Conservation (phyloP, 805 yeast genomes). For the Yamadazyma scolyti region DNA sequence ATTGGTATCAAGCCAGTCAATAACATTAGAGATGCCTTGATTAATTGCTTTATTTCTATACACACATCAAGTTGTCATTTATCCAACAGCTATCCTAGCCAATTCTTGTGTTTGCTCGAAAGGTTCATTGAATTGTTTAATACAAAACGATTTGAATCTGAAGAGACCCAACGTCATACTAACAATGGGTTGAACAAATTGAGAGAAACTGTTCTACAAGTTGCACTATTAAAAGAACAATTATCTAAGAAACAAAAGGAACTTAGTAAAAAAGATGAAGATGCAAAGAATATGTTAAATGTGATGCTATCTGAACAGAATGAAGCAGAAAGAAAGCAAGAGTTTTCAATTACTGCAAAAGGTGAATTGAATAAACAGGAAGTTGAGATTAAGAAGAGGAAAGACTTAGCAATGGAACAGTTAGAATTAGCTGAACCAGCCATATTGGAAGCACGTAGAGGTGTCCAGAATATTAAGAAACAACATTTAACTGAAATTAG, state of each 20-base stretch:
- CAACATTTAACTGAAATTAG: conserved; percentile 87
- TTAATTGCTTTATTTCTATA: conserved; percentile 43
- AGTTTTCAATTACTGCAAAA: conserved; percentile 76
- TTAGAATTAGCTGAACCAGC: conserved; percentile 82
- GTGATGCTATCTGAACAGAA: conserved; percentile 81
- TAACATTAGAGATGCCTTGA: conserved; percentile 42
- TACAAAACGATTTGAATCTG: conserved; percentile 46
- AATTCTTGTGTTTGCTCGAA: conserved; percentile 6
- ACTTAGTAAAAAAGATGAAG: conserved; percentile 54
- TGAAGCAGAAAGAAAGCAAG: conserved; percentile 88
- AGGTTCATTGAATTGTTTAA: conserved; percentile 40
- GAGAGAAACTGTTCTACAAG: conserved; percentile 72
- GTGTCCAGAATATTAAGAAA: conserved; percentile 90
- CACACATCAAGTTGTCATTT: conserved; percentile 26
- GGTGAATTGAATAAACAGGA: conserved; percentile 68
- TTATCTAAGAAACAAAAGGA: conserved; percentile 51
- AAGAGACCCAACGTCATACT: conserved; percentile 67
- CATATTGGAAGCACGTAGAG: conserved; percentile 75
- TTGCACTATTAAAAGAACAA: conserved; percentile 52
- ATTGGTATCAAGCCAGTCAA: conserved; percentile 3
- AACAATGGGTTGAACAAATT: conserved; percentile 71
- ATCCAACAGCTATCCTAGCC: conserved; percentile 6
- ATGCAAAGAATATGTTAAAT: conserved; percentile 69
- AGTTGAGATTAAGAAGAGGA: conserved; percentile 50
- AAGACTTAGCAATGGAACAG: conserved; percentile 54